Evolutionary conservation across 768 basidiomycete genomes (phyloP).

Genomic region (Daedalea quercina): DNA sequence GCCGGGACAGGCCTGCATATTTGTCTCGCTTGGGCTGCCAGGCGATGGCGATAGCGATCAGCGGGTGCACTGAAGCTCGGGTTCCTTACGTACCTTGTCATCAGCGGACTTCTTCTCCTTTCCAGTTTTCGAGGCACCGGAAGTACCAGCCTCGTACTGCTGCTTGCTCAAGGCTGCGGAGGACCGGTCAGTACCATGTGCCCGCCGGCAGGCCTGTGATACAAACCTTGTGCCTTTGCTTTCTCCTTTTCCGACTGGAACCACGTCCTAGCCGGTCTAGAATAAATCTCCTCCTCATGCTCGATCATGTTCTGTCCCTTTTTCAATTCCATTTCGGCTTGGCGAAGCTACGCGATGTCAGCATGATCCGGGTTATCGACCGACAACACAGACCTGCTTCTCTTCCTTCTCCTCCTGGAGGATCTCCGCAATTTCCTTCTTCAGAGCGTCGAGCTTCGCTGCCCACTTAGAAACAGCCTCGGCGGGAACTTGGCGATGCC

Average conservation of each 20-base stretch:
- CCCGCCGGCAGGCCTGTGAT: neutral
- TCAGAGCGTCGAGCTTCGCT: slow-evolving; percentile 61
- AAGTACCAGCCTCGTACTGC: slow-evolving; percentile 57
- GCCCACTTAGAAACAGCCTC: slow-evolving; percentile 70
- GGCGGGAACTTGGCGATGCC: slow-evolving; percentile 80
- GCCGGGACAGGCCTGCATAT: slow-evolving; percentile 79
- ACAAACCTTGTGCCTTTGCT: slow-evolving; percentile 64
- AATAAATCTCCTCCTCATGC: slow-evolving; percentile 87
- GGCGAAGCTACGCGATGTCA: slow-evolving; percentile 50
- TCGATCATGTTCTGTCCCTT: slow-evolving; percentile 96
- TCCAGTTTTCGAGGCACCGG: slow-evolving; percentile 26
- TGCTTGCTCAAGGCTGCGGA: slow-evolving; percentile 65
- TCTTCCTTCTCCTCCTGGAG: slow-evolving; percentile 93
- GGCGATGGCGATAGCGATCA: neutral
- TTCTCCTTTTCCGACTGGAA: slow-evolving; percentile 90
- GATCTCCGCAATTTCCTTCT: slow-evolving; percentile 71
- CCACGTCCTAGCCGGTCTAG: slow-evolving; percentile 96
- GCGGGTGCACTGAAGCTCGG: slow-evolving; percentile 1
- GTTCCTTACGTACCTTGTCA: slow-evolving; percentile 23
- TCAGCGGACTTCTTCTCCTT: slow-evolving; percentile 30
- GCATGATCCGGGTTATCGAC: slow-evolving; percentile 6
- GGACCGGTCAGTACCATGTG: neutral
- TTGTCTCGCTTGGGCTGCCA: slow-evolving; percentile 69
- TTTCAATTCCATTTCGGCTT: slow-evolving; percentile 91
- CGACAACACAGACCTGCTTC: slow-evolving; percentile 57